A percentile compares a stretch with the other conserved stretches of the same genome.
These are phyloP conservation scores for Saccharomycopsis sp. DNA, from an alignment of 805 yeast species.

Conservation along the genomic window DNA sequence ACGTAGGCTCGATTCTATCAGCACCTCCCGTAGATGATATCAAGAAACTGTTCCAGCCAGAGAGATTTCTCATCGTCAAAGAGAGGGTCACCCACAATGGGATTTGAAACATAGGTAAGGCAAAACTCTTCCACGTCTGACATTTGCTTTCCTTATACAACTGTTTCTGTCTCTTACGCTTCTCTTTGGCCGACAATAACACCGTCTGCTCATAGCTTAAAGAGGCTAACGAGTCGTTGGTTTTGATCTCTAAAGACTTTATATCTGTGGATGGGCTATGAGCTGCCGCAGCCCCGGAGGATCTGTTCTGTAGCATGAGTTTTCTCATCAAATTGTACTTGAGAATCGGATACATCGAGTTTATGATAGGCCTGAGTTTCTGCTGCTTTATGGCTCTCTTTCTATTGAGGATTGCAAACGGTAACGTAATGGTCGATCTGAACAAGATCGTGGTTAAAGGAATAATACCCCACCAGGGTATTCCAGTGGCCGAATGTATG, in stretches of 20 bases:
- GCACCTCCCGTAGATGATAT: conserved; percentile 26
- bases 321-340: conserved; percentile 46
- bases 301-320: conserved; percentile 32
- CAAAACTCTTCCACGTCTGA: conserved; percentile 72
- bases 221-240: conserved; percentile 28
- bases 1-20: conserved; percentile 43
- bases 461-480: conserved; percentile 81
- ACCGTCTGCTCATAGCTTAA: conserved; percentile 75
- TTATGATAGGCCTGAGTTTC: conserved; percentile 59
- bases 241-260: conserved; percentile 20
- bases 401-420: conserved; percentile 71
- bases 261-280: conserved; percentile 27
- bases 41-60: conserved; percentile 45
- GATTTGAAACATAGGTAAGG: conserved; percentile 74
- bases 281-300: conserved; percentile 25
- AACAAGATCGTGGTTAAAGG: conserved; percentile 66
- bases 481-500: conserved; percentile 47
- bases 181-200: conserved; percentile 69
- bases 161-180: conserved; percentile 62
- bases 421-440: conserved; percentile 64
- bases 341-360: conserved; percentile 71
- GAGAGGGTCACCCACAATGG: conserved; percentile 85
- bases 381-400: conserved; percentile 64
- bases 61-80: conserved; percentile 63
- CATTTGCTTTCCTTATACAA: conserved; percentile 63